Conservation (phyloP, 176 grass and related monocot genomes). For the Carex cristatella region DNA sequence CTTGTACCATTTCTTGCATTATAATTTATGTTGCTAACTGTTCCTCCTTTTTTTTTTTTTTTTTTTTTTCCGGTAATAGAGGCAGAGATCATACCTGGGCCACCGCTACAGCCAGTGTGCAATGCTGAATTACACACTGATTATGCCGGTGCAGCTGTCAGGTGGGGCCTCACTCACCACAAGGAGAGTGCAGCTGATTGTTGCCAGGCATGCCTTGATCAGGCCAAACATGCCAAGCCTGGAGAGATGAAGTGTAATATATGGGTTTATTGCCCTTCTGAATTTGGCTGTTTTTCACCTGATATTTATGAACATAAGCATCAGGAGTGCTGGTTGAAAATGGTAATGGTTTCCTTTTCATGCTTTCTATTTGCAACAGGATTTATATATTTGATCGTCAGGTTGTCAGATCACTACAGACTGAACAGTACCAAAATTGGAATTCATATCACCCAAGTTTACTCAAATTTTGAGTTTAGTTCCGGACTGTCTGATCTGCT, state of each 20-base stretch:
- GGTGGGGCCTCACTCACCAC: constrained; percentile 94
- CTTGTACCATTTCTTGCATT: neutral
- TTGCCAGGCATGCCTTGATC: constrained; percentile 91
- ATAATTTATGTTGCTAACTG: neutral
- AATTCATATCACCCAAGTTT: too few relatives aligned
- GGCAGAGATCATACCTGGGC: constrained; percentile 86
- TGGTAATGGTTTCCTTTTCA: constrained; percentile 41
- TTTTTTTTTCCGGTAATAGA: constrained; percentile 27
- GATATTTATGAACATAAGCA: constrained; percentile 99
- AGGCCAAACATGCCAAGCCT: constrained; percentile 71
- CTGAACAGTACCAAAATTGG: neutral
- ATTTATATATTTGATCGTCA: neutral
- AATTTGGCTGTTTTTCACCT: constrained; percentile 86
- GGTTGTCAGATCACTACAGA: neutral
- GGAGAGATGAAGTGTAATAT: constrained; percentile 91
- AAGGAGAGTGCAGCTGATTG: constrained; percentile 93
- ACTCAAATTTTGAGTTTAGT: too few relatives aligned
- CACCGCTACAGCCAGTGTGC: constrained; percentile 61
- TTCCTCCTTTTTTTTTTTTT: neutral
- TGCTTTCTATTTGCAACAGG: neutral
- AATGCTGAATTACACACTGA: constrained; percentile 75
- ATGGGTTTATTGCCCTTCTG: constrained; percentile 98
- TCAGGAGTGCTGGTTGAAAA: constrained; percentile 99
- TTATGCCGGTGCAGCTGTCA: constrained; percentile 77
- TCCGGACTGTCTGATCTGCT: too few relatives aligned